Conservation (phyloP, 352 stramenopile species). For the Globisporangium radiosum region DNA sequence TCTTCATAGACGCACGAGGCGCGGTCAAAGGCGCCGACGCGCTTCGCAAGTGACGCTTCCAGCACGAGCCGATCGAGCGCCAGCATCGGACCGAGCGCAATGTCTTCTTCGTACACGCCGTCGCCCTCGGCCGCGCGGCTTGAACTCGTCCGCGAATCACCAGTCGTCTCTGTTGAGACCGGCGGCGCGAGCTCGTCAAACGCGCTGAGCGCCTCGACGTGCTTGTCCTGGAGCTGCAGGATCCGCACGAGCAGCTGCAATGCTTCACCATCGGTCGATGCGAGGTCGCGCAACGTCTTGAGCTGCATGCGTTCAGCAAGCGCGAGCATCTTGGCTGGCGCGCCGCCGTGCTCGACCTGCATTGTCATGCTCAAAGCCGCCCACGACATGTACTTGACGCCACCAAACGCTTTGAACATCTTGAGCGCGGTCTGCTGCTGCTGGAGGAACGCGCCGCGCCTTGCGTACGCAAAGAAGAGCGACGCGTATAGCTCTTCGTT, state of each 20-base stretch:
- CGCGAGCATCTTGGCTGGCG: constrained; percentile 64
- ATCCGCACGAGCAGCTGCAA: constrained; percentile 67
- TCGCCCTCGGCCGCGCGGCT: constrained; percentile 42
- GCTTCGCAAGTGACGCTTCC: constrained; percentile 53
- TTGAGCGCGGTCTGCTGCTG: constrained; percentile 85
- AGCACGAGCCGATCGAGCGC: constrained; percentile 66
- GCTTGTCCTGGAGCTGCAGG: constrained; percentile 64
- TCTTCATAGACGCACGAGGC: constrained; percentile 43
- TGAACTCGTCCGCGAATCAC: not conserved
- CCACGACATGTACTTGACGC: constrained; percentile 78
- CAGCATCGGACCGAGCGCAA: constrained; percentile 79
- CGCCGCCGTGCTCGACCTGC: constrained; percentile 61
- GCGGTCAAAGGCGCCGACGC: constrained; percentile 43
- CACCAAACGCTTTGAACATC: constrained; percentile 77
- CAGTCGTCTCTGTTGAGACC: no score
- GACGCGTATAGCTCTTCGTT: constrained; percentile 67
- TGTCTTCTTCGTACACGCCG: constrained; percentile 75
- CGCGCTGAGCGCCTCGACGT: constrained; percentile 48
- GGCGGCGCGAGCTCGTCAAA: constrained; percentile 67
- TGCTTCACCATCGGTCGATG: constrained; percentile 57
- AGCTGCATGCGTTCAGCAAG: constrained; percentile 78
- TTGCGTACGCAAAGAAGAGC: constrained; percentile 68
- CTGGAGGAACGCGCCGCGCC: constrained; percentile 67
- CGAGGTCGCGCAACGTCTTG: constrained; percentile 58
- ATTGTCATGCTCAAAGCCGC: constrained; percentile 78